Percentiles rank a stretch among this genome's conserved stretches.
Conservation (phyloP, 208 protist genomes). For the Leishmania guyanensis region DNA sequence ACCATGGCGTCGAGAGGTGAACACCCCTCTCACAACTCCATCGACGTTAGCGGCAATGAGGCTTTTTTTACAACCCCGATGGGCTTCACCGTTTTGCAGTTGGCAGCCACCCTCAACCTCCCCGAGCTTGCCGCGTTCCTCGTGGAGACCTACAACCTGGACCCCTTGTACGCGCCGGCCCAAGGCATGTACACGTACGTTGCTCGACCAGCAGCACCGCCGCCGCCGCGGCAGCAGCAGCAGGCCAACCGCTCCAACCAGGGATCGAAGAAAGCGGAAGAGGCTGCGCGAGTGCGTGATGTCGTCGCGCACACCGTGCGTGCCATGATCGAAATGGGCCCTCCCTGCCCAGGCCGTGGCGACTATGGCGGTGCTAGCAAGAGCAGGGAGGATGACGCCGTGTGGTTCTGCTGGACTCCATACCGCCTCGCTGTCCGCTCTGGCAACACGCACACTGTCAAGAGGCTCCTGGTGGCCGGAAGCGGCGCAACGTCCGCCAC, state of each 20-base stretch:
- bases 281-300: conserved; percentile 10
- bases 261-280: not conserved
- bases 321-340: not conserved
- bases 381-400: not conserved
- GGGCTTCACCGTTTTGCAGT: conserved; percentile 72
- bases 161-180: conserved; percentile 52
- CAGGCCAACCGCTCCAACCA: not conserved
- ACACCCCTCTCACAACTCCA: not conserved
- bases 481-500: not conserved
- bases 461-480: conserved; percentile 20
- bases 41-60: conserved; percentile 39
- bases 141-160: conserved; percentile 47
- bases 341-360: not conserved
- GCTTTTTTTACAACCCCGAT: conserved; percentile 58
- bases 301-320: conserved; percentile 7
- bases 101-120: conserved; percentile 58
- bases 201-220: not conserved
- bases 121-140: conserved; percentile 56
- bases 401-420: conserved; percentile 50
- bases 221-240: not conserved
- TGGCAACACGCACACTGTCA: conserved; percentile 21
- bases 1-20: conserved; percentile 8
- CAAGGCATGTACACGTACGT: conserved; percentile 17
- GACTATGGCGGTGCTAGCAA: not conserved
- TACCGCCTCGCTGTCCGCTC: conserved; percentile 58